Percentiles rank a stretch among this genome's conserved stretches.
These are phyloP conservation scores for Amphichorda felina DNA, from an alignment of 2,329 filamentous ascomycete species.

Conservation along the genomic window DNA sequence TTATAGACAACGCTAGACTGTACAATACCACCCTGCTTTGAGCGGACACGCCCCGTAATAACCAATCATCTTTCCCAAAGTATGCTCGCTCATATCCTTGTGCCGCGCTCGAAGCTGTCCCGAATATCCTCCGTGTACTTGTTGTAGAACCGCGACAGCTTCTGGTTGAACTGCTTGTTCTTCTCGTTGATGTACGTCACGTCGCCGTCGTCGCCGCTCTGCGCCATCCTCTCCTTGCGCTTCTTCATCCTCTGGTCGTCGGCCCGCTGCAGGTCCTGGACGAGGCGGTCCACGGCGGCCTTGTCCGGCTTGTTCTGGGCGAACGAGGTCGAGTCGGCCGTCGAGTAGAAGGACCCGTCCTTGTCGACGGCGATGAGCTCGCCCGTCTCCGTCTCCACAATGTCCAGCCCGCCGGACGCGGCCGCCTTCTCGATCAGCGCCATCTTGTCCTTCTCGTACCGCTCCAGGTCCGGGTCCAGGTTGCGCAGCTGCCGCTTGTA, in stretches of 20 bases:
- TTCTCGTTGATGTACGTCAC: conserved; percentile 99
- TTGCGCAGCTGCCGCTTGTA: conserved; percentile 86
- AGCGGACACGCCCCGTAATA: not conserved
- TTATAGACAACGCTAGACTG: conserved; percentile 16
- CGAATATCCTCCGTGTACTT: conserved; percentile 96
- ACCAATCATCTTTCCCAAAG: conserved; percentile 2
- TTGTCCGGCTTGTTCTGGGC: conserved; percentile 78
- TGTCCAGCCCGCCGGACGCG: conserved; percentile 72
- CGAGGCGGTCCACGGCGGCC: conserved; percentile 76
- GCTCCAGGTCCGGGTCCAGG: conserved; percentile 64
- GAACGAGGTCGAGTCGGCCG: conserved; percentile 71
- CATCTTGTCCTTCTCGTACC: conserved; percentile 81
- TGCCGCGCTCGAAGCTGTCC: conserved; percentile 94
- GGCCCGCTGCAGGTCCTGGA: conserved; percentile 75
- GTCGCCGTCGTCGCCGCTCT: conserved; percentile 76
- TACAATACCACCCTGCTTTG: conserved; percentile 8
- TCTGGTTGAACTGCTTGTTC: conserved; percentile 99
- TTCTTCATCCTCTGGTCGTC: conserved; percentile 83
- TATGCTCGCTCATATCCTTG: conserved; percentile 59
- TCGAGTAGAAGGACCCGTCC: conserved; percentile 83
- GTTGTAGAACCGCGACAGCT: conserved; percentile 91
- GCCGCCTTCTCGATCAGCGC: conserved; percentile 77
- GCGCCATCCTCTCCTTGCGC: conserved; percentile 63
- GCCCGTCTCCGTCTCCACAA: conserved; percentile 89
- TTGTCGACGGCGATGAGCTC: conserved; percentile 91